Conservation (phyloP, 75 land plant species). For the Ceratopteris richardii region DNA sequence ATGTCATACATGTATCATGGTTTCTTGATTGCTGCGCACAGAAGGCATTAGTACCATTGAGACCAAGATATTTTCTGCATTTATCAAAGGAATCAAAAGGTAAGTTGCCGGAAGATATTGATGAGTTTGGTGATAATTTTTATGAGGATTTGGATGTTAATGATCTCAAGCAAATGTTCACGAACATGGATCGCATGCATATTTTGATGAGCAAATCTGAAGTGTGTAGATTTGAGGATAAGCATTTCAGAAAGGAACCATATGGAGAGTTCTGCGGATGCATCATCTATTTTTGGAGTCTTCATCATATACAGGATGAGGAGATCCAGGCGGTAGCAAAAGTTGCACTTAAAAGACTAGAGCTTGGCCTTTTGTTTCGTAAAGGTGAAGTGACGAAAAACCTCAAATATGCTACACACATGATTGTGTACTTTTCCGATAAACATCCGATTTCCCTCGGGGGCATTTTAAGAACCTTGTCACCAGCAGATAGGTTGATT, state of each 20-base stretch:
- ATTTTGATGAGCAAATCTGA: neutral
- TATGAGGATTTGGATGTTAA: conserved; percentile 53
- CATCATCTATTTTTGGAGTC: neutral
- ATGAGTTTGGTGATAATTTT: conserved; percentile 67
- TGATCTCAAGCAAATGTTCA: conserved; percentile 55
- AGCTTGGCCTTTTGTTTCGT: conserved; percentile 51
- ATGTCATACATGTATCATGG: conserved; percentile 86
- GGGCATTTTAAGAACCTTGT: conserved; percentile 15
- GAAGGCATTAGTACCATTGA: conserved; percentile 52
- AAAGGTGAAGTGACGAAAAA: conserved; percentile 51
- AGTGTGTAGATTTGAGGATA: neutral
- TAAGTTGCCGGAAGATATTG: conserved; percentile 57
- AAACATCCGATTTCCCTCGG: conserved; percentile 26
- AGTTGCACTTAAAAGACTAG: conserved; percentile 51
- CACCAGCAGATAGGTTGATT: conserved; percentile 13
- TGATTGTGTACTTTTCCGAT: conserved; percentile 34
- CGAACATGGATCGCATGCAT: neutral
- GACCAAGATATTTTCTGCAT: conserved; percentile 79
- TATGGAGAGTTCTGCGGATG: neutral
- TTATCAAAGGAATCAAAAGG: conserved; percentile 54
- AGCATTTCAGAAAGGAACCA: neutral
- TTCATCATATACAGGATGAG: neutral
- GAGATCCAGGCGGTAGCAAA: conserved; percentile 32
- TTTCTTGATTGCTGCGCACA: conserved; percentile 62
- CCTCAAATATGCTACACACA: conserved; percentile 59